These are phyloP conservation scores for Phialocephala subalpina DNA, from an alignment of 2,329 filamentous ascomycete species.

Conservation along the genomic window DNA sequence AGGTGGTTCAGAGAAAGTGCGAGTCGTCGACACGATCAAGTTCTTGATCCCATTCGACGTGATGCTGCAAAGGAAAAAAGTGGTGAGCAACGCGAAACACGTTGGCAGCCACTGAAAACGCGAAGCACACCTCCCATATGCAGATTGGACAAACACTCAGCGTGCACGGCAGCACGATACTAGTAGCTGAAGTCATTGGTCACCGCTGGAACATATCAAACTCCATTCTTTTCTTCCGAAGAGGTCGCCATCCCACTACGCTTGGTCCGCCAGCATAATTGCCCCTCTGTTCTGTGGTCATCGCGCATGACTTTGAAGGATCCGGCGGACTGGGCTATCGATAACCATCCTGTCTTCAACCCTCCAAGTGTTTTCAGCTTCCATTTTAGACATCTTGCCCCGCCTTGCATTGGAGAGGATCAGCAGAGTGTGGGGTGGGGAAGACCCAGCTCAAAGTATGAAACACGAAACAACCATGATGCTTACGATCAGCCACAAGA, in stretches of 20 bases:
- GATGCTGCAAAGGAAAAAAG: conserved; percentile 23
- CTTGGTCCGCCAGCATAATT: conserved; percentile 14
- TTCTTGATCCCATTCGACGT: conserved; percentile 29
- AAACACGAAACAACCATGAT: conserved; percentile 35
- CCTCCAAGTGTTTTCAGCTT: conserved; percentile 24
- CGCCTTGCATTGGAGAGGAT: conserved; percentile 23
- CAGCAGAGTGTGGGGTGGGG: conserved; percentile 25
- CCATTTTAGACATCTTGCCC: conserved; percentile 25
- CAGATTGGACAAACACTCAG: conserved; percentile 30
- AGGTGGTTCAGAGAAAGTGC: conserved; percentile 16
- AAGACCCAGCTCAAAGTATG: conserved; percentile 24
- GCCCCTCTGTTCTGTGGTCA: conserved; percentile 13
- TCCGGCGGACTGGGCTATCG: conserved; percentile 23
- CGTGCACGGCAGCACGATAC: conserved; percentile 27
- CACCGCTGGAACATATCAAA: conserved; percentile 18
- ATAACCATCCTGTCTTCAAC: conserved; percentile 24
- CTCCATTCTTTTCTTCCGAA: conserved; percentile 15
- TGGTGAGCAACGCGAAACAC: conserved; percentile 38
- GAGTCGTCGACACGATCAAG: conserved; percentile 18
- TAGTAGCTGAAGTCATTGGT: conserved; percentile 23
- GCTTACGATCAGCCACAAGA: conserved; percentile 21
- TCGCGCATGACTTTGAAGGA: conserved; percentile 17
- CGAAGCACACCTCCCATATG: conserved; percentile 33
- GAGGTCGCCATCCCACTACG: conserved; percentile 15
- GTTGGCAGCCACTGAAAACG: conserved; percentile 36